Conservation (phyloP, 345 rosid species). For the Hypericum perforatum region DNA sequence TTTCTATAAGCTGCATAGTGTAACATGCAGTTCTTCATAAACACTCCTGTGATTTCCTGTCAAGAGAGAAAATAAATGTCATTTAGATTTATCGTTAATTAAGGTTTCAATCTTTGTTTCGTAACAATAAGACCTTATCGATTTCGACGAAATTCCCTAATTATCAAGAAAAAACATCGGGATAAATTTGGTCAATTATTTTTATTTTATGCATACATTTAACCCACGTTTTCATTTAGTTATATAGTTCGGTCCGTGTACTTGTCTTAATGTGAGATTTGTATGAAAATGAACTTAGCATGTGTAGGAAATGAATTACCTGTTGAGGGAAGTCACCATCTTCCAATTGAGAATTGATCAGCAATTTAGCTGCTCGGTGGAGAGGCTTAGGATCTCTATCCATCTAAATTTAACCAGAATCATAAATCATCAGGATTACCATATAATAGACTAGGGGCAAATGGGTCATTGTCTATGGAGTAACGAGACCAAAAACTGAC, state of each 20-base stretch:
- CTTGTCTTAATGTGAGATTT: too few species aligned
- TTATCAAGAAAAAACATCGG: too few species aligned
- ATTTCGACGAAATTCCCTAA: too few species aligned
- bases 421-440: too few species aligned
- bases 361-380: neutral
- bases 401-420: neutral
- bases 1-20: constrained; percentile 11
- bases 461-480: neutral
- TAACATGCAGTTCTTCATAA: constrained; percentile 13
- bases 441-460: neutral
- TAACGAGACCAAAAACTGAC: neutral
- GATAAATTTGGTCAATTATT: too few species aligned
- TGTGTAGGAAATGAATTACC: neutral
- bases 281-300: too few species aligned
- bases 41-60: constrained; percentile 7
- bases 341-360: constrained; percentile 1
- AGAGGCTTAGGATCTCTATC: neutral
- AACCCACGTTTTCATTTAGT: too few species aligned
- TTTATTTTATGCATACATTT: too few species aligned
- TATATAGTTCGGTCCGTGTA: too few species aligned
- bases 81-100: neutral
- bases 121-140: too few species aligned
- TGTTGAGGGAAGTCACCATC: constrained; percentile 16
- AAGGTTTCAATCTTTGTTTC: neutral
- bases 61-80: neutral